These are phyloP conservation scores for Rhamnella rubrinervis DNA, from an alignment of 331 rosid species.

Conservation along the genomic window DNA sequence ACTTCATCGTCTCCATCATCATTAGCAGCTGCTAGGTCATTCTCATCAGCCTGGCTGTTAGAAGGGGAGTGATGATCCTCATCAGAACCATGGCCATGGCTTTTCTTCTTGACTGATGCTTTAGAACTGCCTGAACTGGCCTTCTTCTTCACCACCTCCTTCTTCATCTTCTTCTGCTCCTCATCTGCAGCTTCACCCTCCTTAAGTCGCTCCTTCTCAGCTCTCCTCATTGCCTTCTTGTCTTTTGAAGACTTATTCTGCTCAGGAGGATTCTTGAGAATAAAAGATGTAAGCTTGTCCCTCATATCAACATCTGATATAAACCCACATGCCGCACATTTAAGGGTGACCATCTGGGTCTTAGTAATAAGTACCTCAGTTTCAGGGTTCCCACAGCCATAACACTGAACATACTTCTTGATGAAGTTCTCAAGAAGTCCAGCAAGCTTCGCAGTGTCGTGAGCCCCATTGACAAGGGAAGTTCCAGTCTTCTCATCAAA, in stretches of 20 bases:
- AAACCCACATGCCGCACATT: constrained; percentile 67
- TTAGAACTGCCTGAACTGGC: constrained; percentile 30
- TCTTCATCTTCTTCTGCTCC: constrained; percentile 53
- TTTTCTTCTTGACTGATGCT: constrained; percentile 39
- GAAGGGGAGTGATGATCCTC: constrained; percentile 56
- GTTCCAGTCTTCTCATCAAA: constrained; percentile 64
- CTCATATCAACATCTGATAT: constrained; percentile 68
- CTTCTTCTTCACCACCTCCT: constrained; percentile 50
- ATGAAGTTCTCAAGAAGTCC: constrained; percentile 64
- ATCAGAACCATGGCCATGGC: constrained; percentile 33
- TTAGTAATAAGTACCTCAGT: constrained; percentile 55
- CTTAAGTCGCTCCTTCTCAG: constrained; percentile 61
- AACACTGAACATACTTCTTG: constrained; percentile 65
- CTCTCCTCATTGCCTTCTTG: constrained; percentile 65
- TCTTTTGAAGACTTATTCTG: constrained; percentile 56
- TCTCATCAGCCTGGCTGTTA: constrained; percentile 38
- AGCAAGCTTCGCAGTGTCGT: constrained; percentile 59
- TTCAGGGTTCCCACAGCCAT: constrained; percentile 69
- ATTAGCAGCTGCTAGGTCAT: constrained; percentile 29
- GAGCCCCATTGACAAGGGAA: constrained; percentile 59
- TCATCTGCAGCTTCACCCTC: constrained; percentile 68
- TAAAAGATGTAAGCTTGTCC: constrained; percentile 59
- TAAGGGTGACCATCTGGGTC: constrained; percentile 55
- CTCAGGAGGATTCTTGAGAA: constrained; percentile 64
- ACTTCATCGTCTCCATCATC: constrained; percentile 26